Percentiles rank a stretch among this genome's conserved stretches.
Evolutionary conservation across 1,284 basidiomycete species (phyloP).

Genomic region (Boletus mariae): DNA sequence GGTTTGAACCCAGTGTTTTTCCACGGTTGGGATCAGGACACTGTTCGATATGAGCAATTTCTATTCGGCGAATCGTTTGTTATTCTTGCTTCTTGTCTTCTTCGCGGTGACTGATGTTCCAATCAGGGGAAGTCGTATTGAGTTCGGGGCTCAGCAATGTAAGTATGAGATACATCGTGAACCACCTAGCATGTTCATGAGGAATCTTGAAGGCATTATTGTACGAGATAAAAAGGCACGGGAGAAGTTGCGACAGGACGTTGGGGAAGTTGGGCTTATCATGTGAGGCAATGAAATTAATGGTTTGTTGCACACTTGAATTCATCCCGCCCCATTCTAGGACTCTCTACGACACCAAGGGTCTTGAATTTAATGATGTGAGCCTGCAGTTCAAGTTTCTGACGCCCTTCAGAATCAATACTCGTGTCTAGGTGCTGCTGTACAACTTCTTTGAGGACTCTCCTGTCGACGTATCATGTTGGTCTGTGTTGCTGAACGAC

Average conservation of each 20-base stretch:
- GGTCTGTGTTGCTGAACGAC: conserved; percentile 58
- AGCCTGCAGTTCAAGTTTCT: conserved; percentile 7
- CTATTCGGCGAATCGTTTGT: no score
- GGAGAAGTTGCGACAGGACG: conserved; percentile 38
- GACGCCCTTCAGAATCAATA: neutral
- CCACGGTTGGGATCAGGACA: no score
- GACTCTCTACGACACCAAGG: conserved; percentile 73
- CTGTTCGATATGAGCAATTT: no score
- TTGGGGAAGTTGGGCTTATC: conserved; percentile 56
- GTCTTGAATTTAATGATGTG: conserved; percentile 71
- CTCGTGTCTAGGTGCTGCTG: conserved; percentile 51
- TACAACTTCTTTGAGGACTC: conserved; percentile 74
- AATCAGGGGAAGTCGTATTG: no score
- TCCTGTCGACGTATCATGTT: conserved; percentile 44
- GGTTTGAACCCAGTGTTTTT: no score
- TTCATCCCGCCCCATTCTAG: conserved; percentile 32
- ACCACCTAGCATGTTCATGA: no score
- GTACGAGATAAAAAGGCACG: no score
- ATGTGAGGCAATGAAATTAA: conserved; percentile 40
- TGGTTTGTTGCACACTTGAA: neutral
- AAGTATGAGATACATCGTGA: no score
- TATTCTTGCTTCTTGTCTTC: no score
- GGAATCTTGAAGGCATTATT: no score
- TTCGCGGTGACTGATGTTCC: no score
- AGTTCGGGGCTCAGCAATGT: no score